Percentiles rank a stretch among this genome's conserved stretches.
These are phyloP conservation scores for Ophiostoma ips DNA, from an alignment of 2,329 filamentous ascomycete genomes.

Conservation along the genomic window DNA sequence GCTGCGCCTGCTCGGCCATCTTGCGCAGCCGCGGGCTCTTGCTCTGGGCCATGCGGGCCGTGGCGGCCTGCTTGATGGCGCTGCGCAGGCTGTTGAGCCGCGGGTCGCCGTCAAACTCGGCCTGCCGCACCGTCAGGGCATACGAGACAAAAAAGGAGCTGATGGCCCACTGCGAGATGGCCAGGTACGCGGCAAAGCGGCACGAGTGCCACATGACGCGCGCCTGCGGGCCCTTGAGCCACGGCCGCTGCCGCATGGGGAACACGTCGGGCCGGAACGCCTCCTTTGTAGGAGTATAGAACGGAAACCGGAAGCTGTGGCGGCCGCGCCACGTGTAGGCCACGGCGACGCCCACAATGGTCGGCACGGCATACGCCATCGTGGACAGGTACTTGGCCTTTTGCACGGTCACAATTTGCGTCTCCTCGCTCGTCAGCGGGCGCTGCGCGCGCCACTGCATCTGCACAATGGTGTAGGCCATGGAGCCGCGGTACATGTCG, in stretches of 20 bases:
- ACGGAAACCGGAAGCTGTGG: conserved; percentile 12
- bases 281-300: conserved; percentile 7
- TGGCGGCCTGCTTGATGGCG: neutral
- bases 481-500: neutral
- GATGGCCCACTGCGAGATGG: conserved; percentile 5
- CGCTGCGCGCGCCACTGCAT: conserved; percentile 9
- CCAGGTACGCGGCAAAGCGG: conserved; percentile 8
- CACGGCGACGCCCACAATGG: neutral
- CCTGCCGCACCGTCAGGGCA: neutral
- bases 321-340: conserved; percentile 9
- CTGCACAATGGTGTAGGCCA: conserved; percentile 4
- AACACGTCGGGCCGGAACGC: conserved; percentile 11
- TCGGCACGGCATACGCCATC: conserved; percentile 8
- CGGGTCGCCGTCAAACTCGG: neutral
- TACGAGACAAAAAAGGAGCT: neutral
- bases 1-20: neutral
- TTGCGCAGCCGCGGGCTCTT: neutral
- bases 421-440: conserved; percentile 11
- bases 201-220: conserved; percentile 11
- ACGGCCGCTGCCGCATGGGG: neutral
- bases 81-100: neutral
- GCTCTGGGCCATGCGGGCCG: neutral
- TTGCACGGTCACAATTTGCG: conserved; percentile 12
- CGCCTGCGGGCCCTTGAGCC: conserved; percentile 5
- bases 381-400: conserved; percentile 7